These are phyloP conservation scores for Aspergillus candidus DNA, from an alignment of 2,329 filamentous ascomycete species.

Conservation along the genomic window DNA sequence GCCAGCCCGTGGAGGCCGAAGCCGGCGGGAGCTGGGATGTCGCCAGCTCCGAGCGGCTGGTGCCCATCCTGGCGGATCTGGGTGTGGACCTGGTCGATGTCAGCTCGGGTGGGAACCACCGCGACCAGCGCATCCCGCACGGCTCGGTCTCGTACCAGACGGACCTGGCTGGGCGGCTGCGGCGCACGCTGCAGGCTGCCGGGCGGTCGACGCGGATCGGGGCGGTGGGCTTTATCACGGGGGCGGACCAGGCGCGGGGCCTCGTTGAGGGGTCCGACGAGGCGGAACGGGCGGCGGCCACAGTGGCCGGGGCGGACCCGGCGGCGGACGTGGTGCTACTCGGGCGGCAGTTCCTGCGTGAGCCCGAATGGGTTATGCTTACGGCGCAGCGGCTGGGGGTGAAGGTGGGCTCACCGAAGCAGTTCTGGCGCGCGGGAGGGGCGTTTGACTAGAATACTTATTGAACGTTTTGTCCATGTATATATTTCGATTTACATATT, in stretches of 20 bases:
- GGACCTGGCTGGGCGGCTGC: conserved; percentile 43
- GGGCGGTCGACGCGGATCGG: conserved; percentile 44
- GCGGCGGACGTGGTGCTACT: conserved; percentile 47
- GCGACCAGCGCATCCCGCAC: conserved; percentile 39
- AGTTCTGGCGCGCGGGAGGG: conserved; percentile 34
- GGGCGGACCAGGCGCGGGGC: conserved; percentile 46
- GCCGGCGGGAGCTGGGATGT: conserved; percentile 35
- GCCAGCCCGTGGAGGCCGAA: conserved; percentile 13
- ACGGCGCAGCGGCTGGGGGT: conserved; percentile 47
- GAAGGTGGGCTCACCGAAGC: conserved; percentile 44
- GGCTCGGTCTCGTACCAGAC: conserved; percentile 46
- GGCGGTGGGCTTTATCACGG: conserved; percentile 50
- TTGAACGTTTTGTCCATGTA: too few relatives aligned
- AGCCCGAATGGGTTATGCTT: conserved; percentile 50
- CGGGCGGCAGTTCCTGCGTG: conserved; percentile 50
- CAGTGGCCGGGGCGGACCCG: conserved; percentile 23
- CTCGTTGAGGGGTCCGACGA: conserved; percentile 38
- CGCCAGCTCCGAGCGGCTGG: conserved; percentile 33
- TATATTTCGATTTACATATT: too few relatives aligned
- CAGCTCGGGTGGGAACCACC: conserved; percentile 42
- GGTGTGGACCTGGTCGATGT: conserved; percentile 44
- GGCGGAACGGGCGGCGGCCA: conserved; percentile 19
- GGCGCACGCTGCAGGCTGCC: conserved; percentile 32
- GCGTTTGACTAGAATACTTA: not conserved
- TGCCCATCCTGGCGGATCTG: conserved; percentile 35